Conservation (phyloP, 208 protist genomes). For the Trichomonas vaginalis region DNA sequence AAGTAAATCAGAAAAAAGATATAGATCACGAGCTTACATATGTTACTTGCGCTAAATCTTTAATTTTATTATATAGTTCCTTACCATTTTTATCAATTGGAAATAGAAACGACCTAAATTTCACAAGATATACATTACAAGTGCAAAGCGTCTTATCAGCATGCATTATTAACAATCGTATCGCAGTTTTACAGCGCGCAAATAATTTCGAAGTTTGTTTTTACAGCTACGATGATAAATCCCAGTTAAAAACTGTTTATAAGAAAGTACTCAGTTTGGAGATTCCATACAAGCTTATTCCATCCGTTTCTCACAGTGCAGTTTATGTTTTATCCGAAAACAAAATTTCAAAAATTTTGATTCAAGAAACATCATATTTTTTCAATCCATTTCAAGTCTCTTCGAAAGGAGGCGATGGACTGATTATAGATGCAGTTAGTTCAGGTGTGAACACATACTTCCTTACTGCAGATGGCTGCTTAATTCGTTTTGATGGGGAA, state of each 20-base stretch:
- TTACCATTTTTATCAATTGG: background rate
- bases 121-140: background rate
- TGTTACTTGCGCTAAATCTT: background rate
- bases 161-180: background rate
- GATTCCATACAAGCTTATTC: background rate
- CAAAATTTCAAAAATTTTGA: background rate
- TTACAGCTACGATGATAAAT: background rate
- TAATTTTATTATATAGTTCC: background rate
- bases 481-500: background rate
- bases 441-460: background rate
- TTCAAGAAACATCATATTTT: background rate
- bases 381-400: background rate
- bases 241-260: background rate
- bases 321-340: background rate
- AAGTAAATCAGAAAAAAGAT: background rate
- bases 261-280: background rate
- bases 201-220: background rate
- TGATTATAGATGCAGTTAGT: background rate
- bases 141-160: background rate
- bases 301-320: background rate
- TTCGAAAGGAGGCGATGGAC: background rate
- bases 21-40: background rate
- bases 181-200: background rate
- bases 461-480: background rate
- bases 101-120: background rate